Evolutionary conservation across 2,329 filamentous ascomycete species (phyloP).

Genomic region (Fusarium humuli): DNA sequence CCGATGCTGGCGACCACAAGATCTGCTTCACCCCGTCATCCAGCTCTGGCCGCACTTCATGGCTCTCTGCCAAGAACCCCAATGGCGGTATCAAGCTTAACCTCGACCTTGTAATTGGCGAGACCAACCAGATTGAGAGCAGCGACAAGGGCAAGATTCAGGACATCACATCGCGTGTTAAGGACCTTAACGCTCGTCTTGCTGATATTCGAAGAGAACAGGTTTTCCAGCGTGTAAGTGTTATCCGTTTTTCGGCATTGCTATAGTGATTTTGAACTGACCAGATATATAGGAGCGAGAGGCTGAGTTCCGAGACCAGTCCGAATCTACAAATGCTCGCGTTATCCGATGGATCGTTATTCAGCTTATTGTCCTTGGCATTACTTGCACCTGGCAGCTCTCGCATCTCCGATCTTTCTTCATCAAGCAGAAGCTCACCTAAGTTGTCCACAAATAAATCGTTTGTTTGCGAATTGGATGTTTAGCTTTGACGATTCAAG

Average conservation of each 20-base stretch:
- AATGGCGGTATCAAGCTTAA: conserved; percentile 85
- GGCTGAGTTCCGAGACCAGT: conserved; percentile 97
- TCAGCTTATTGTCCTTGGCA: conserved; percentile 84
- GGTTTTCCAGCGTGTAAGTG: conserved; percentile 88
- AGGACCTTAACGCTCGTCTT: conserved; percentile 87
- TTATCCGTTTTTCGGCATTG: neutral
- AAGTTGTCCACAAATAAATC: conserved; percentile 46
- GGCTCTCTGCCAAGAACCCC: conserved; percentile 73
- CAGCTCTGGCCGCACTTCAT: conserved; percentile 74
- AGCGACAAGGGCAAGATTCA: conserved; percentile 93
- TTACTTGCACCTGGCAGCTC: conserved; percentile 96
- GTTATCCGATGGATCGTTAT: conserved; percentile 95
- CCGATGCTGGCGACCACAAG: conserved; percentile 93
- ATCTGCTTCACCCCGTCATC: conserved; percentile 93
- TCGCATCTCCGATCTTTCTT: conserved; percentile 97
- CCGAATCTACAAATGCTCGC: conserved; percentile 89
- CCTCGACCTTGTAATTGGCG: conserved; percentile 92
- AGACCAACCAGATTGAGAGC: conserved; percentile 93
- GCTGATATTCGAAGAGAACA: conserved; percentile 93
- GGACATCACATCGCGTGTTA: conserved; percentile 88
- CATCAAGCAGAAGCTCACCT: conserved; percentile 99
- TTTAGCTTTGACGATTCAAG: conserved; percentile 9
- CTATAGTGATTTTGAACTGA: conserved; percentile 11
- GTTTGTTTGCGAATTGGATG: conserved; percentile 13
- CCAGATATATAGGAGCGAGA: conserved; percentile 80